phyloP scores from a whole-genome alignment of 306 rosid genomes.

The Vigna angularis region DNA sequence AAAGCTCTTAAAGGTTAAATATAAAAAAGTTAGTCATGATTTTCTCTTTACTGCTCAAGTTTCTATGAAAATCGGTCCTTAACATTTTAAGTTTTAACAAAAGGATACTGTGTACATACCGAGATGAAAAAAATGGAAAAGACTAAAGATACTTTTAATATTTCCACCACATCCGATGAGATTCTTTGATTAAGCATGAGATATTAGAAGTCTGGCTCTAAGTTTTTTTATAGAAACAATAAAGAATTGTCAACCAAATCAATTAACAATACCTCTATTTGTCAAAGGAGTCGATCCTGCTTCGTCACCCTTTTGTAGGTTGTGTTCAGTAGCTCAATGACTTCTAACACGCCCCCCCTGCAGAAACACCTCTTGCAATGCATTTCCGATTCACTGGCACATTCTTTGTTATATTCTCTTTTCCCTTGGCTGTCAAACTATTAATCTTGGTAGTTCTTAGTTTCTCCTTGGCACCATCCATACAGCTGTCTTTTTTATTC shows the following conservation, averaged over 20 bases:
- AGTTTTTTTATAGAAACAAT: not conserved
- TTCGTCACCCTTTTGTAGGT: slow-evolving; percentile 39
- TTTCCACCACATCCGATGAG: not conserved
- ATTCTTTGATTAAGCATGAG: not conserved
- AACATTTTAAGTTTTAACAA: no score
- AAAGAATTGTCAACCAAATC: not conserved
- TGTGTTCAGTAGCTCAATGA: slow-evolving; percentile 44
- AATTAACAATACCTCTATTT: slow-evolving; percentile 42
- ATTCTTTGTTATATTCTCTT: slow-evolving; percentile 58
- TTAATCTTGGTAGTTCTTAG: slow-evolving; percentile 36
- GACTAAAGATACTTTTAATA: not conserved
- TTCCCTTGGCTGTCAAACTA: slow-evolving; percentile 49
- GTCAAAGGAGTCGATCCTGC: slow-evolving; percentile 44
- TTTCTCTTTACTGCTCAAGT: not conserved
- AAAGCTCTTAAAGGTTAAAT: slow-evolving; percentile 17
- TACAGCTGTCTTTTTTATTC: slow-evolving; percentile 36
- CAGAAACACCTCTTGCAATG: slow-evolving; percentile 49
- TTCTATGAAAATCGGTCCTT: not conserved
- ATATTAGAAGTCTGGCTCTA: not conserved
- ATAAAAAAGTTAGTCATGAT: not conserved
- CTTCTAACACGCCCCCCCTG: slow-evolving; percentile 38
- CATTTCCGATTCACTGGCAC: slow-evolving; percentile 48
- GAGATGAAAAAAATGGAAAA: not conserved
- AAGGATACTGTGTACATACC: not conserved
- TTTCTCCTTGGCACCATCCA: slow-evolving; percentile 50